These are phyloP conservation scores for Thraustotheca clavata DNA, from an alignment of 352 stramenopile species.

Conservation along the genomic window DNA sequence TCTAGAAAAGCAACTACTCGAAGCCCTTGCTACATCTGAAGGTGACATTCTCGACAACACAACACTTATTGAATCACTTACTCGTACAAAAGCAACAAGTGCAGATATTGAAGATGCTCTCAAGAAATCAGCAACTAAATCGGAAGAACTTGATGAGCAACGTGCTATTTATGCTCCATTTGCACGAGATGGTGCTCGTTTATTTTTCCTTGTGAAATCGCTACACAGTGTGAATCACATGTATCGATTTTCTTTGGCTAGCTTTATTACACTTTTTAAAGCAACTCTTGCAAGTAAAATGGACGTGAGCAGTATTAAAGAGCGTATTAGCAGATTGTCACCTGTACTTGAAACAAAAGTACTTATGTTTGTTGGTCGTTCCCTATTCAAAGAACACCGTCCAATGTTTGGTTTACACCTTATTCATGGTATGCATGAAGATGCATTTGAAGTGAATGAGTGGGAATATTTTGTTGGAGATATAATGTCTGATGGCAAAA, in stretches of 20 bases:
- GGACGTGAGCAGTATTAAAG: conserved; percentile 56
- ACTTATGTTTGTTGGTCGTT: conserved; percentile 88
- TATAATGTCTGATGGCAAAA: conserved; percentile 35
- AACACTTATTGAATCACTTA: conserved; percentile 90
- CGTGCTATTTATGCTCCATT: conserved; percentile 87
- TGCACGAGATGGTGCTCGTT: conserved; percentile 74
- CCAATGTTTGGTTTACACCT: conserved; percentile 92
- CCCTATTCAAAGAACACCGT: conserved; percentile 90
- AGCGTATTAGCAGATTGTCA: conserved; percentile 75
- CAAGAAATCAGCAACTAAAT: conserved; percentile 82
- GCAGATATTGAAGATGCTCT: conserved; percentile 88
- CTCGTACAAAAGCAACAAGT: conserved; percentile 88
- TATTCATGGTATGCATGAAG: conserved; percentile 87
- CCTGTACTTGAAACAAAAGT: conserved; percentile 83
- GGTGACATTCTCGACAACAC: conserved; percentile 95
- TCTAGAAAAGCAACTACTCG: conserved; percentile 91
- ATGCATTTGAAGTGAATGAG: conserved; percentile 90
- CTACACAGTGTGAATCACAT: conserved; percentile 90
- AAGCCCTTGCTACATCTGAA: conserved; percentile 88
- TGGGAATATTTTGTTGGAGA: conserved; percentile 91
- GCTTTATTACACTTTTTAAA: conserved; percentile 86
- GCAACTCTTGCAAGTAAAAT: conserved; percentile 75
- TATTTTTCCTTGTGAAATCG: conserved; percentile 93
- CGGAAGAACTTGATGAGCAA: conserved; percentile 87
- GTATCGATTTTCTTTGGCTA: conserved; percentile 92